phyloP scores from a whole-genome alignment of 2,329 filamentous ascomycete genomes.

The Parascedosporium putredinis region DNA sequence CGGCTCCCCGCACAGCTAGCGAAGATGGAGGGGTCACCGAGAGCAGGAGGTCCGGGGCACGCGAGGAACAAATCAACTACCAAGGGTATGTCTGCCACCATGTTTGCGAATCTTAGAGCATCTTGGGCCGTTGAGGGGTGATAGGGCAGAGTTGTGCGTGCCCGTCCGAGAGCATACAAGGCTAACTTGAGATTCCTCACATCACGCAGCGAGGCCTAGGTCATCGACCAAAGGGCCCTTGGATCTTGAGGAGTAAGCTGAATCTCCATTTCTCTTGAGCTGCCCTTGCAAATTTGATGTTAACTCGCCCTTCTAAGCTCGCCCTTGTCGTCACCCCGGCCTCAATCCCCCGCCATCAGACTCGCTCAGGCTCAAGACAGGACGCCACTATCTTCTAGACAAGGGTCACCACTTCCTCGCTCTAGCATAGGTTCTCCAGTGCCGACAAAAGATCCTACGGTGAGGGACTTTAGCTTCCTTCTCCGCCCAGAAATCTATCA shows the following conservation, averaged over 20 bases:
- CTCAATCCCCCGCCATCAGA: constrained; percentile 1
- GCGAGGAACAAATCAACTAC: background rate
- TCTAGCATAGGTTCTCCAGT: constrained; percentile 7
- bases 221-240: background rate
- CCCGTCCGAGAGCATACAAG: too few relatives aligned
- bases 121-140: background rate
- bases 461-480: constrained; percentile 70
- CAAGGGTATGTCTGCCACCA: background rate
- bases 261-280: background rate
- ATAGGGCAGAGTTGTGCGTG: too few relatives aligned
- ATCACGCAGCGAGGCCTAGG: background rate
- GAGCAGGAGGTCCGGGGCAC: background rate
- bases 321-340: background rate
- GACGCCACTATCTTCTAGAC: background rate
- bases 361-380: background rate
- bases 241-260: background rate
- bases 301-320: background rate
- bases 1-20: too few relatives aligned
- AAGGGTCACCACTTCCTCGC: constrained; percentile 2
- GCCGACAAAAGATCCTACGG: background rate
- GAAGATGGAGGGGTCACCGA: background rate
- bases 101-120: background rate
- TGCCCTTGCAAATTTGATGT: background rate
- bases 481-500: constrained; percentile 76
- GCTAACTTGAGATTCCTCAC: background rate